A percentile compares a stretch with the other conserved stretches of the same genome.
Conservation (phyloP, 1,284 basidiomycete species). For the Ceratobasidium sp. region DNA sequence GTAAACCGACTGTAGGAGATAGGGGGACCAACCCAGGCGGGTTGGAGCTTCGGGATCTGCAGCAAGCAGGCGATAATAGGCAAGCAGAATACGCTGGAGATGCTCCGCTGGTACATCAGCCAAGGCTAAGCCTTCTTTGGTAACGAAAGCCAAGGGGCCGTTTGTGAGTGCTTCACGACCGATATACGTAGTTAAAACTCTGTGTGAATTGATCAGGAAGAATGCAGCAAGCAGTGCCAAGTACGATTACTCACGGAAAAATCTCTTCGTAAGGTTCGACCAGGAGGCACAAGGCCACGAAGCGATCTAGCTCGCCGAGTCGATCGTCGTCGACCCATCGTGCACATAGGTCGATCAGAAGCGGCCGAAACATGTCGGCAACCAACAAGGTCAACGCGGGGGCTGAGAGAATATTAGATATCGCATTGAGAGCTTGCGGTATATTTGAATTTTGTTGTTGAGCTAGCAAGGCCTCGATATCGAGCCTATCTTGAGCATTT, state of each 20-base stretch:
- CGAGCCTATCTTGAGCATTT: conserved; percentile 11
- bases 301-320: conserved; percentile 61
- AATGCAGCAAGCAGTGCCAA: conserved; percentile 19
- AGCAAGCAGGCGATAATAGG: conserved; percentile 81
- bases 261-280: conserved; percentile 78
- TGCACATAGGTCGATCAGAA: conserved; percentile 76
- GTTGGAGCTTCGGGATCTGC: conserved; percentile 75
- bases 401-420: conserved; percentile 64
- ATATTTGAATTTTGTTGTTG: conserved; percentile 27
- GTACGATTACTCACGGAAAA: conserved; percentile 69
- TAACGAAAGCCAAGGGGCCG: conserved; percentile 67
- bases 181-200: conserved; percentile 65
- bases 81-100: conserved; percentile 75
- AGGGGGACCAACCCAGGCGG: conserved; percentile 72
- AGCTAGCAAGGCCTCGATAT: conserved; percentile 38
- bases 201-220: conserved; percentile 51
- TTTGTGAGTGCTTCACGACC: conserved; percentile 58
- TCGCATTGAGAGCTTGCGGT: conserved; percentile 50
- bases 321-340: conserved; percentile 69
- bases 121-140: conserved; percentile 50
- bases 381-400: conserved; percentile 68
- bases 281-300: conserved; percentile 69
- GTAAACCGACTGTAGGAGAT: conserved; percentile 68
- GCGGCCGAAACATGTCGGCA: conserved; percentile 70
- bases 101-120: conserved; percentile 57